Evolutionary conservation across 148 eudicot species (phyloP).

Genomic region (Rhododendron kiyosumense): DNA sequence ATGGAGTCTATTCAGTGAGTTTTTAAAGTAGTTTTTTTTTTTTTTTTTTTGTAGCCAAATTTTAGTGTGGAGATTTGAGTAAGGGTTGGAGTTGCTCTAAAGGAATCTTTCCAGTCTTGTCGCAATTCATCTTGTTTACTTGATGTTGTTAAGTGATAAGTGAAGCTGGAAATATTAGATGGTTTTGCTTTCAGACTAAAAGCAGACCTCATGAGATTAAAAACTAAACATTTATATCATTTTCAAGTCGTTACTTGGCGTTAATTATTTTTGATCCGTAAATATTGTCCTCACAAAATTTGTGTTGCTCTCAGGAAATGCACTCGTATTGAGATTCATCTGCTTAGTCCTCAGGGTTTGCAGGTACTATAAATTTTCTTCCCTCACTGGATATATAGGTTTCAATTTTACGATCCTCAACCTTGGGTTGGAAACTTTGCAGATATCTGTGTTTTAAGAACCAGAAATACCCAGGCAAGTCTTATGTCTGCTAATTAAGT

Average conservation of each 20-base stretch:
- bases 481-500: not conserved
- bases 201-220: not conserved
- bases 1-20: not conserved
- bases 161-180: not conserved
- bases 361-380: conserved; percentile 46
- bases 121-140: not conserved
- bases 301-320: conserved; percentile 52
- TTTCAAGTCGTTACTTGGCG: not conserved
- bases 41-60: not conserved
- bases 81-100: not conserved
- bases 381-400: not conserved
- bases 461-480: not conserved
- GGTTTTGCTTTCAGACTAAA: not conserved
- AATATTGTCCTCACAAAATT: not conserved
- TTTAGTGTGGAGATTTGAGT: not conserved
- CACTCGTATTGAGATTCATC: conserved; percentile 86
- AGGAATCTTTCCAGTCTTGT: not conserved
- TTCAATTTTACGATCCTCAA: not conserved
- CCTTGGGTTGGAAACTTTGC: not conserved
- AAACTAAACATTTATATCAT: not conserved
- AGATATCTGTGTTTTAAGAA: not conserved
- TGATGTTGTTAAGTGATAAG: not conserved
- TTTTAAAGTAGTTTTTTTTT: not conserved
- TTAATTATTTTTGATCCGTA: not conserved
- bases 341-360: conserved; percentile 85